Conservation (phyloP, 176 grass and related monocot genomes). For the Phyllostachys edulis region DNA sequence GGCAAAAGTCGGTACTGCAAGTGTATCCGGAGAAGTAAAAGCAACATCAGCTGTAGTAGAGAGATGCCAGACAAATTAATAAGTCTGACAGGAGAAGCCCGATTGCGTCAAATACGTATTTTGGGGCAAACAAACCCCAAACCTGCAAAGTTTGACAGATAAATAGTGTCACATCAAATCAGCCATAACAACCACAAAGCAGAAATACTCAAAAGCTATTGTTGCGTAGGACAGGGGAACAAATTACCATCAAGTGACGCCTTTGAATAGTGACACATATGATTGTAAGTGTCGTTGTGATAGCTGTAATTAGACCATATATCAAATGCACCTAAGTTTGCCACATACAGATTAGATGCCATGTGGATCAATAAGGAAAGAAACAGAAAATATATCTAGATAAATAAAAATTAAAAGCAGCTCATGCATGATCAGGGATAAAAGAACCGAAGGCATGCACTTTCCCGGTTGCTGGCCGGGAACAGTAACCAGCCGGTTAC, state of each 20-base stretch:
- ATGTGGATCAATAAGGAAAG: constrained; percentile 21
- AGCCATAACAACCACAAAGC: not conserved
- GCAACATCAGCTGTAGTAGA: constrained; percentile 53
- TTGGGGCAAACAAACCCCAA: constrained; percentile 99
- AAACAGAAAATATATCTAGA: not conserved
- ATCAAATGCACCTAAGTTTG: constrained; percentile 74
- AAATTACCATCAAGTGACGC: constrained; percentile 84
- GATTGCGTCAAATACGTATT: constrained; percentile 87
- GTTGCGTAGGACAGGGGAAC: not conserved
- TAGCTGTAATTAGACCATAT: constrained; percentile 83
- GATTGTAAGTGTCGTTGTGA: constrained; percentile 63
- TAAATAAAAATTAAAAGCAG: not conserved
- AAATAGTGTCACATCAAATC: not conserved
- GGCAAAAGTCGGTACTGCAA: not conserved
- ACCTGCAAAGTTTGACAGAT: constrained; percentile 62
- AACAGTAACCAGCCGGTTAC: no score
- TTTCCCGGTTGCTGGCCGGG: no score
- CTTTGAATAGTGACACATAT: constrained; percentile 90
- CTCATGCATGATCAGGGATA: constrained; percentile 17
- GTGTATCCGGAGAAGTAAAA: not conserved
- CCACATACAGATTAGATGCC: constrained; percentile 14
- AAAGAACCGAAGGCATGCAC: no score
- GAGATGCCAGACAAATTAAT: constrained; percentile 58
- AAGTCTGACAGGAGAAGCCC: constrained; percentile 80
- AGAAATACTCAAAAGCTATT: not conserved